Evolutionary conservation across 2,329 filamentous ascomycete species (phyloP).

Genomic region (Huntiella abstrusa): DNA sequence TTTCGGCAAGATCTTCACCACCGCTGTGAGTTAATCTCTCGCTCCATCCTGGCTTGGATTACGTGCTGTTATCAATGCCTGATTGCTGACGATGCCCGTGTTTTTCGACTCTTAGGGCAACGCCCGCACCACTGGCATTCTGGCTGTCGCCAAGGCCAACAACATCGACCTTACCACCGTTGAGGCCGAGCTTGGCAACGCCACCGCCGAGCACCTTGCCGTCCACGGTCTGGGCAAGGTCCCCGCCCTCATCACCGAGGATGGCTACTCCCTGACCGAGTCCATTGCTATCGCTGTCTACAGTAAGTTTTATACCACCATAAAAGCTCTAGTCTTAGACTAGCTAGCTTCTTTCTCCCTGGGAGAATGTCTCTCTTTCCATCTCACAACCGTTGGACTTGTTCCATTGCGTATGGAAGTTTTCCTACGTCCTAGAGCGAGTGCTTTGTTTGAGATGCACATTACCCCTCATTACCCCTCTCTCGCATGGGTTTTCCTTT

Average conservation of each 20-base stretch:
- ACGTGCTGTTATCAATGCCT: slow-evolving; percentile 10
- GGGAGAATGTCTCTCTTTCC: neutral
- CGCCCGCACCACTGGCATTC: slow-evolving; percentile 72
- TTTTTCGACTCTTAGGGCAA: slow-evolving; percentile 43
- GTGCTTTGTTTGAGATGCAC: no score
- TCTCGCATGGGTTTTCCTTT: neutral
- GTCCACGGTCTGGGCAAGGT: slow-evolving; percentile 78
- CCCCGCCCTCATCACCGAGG: slow-evolving; percentile 78
- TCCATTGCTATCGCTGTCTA: slow-evolving; percentile 92
- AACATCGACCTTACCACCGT: slow-evolving; percentile 79
- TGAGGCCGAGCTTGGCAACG: slow-evolving; percentile 45
- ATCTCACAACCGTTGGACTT: slow-evolving; percentile 16
- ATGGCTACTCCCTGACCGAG: slow-evolving; percentile 82
- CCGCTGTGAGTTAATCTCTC: slow-evolving; percentile 38
- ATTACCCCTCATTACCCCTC: slow-evolving; percentile 4
- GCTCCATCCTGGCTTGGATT: slow-evolving; percentile 13
- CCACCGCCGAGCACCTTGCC: slow-evolving; percentile 62
- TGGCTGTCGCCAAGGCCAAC: slow-evolving; percentile 94
- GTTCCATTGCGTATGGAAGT: slow-evolving; percentile 10
- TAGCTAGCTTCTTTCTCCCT: slow-evolving; percentile 10
- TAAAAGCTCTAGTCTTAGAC: neutral
- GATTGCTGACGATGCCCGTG: slow-evolving; percentile 17
- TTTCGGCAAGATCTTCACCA: slow-evolving; percentile 95
- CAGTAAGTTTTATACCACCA: slow-evolving; percentile 44
- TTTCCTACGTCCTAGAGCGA: no score